phyloP scores from a whole-genome alignment of 345 rosid species.

The Adansonia digitata region DNA sequence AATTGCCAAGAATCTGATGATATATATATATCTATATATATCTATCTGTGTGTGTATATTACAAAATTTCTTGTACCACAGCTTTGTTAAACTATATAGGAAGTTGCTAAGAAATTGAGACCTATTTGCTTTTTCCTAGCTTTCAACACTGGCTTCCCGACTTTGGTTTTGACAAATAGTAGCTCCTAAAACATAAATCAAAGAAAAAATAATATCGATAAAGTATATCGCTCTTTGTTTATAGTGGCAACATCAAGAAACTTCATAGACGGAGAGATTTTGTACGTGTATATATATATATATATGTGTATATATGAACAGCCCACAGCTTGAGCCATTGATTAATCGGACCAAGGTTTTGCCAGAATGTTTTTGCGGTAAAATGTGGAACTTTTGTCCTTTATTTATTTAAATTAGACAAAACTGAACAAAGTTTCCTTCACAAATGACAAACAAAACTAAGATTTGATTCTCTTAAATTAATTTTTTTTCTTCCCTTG shows the following conservation, averaged over 20 bases:
- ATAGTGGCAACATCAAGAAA: not conserved
- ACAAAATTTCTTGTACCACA: not conserved
- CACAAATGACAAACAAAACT: not conserved
- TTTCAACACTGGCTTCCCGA: not conserved
- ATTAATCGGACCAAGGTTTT: not conserved
- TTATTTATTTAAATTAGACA: not conserved
- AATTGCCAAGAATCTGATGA: not conserved
- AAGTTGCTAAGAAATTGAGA: not conserved
- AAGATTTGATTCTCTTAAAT: not conserved
- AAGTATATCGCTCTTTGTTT: too few species aligned
- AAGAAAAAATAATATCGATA: not conserved
- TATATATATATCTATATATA: too few species aligned
- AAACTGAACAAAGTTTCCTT: not conserved
- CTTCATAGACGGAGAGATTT: not conserved
- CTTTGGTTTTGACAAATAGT: not conserved
- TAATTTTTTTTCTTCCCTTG: not conserved
- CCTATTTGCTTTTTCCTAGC: not conserved
- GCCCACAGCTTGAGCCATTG: not conserved
- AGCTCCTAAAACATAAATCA: not conserved
- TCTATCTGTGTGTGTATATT: too few species aligned
- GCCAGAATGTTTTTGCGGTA: slow-evolving; percentile 3
- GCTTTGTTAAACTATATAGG: not conserved
- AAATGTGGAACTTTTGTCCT: not conserved
- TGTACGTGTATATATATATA: too few species aligned
- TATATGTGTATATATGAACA: too few species aligned